Conservation (phyloP, 2,329 filamentous ascomycete species). For the Sporothrix euskadiensis region DNA sequence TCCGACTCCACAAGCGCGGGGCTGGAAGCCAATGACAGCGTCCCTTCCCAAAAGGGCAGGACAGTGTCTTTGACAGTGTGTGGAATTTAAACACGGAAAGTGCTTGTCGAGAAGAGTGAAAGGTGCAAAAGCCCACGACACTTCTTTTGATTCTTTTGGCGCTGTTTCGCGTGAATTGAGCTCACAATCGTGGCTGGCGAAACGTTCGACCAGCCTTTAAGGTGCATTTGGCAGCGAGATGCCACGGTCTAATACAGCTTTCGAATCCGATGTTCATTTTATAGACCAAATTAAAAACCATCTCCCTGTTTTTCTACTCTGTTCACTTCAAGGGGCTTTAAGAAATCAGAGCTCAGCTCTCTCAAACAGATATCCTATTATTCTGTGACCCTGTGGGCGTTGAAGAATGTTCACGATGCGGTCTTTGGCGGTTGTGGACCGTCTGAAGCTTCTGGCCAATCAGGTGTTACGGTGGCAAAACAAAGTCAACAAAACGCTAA, state of each 20-base stretch:
- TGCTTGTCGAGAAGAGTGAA: not conserved
- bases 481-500: constrained; percentile 24
- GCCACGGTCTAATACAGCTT: not conserved
- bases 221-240: not conserved
- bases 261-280: not conserved
- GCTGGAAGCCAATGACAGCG: constrained; percentile 22
- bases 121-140: too few species aligned
- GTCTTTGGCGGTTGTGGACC: not conserved
- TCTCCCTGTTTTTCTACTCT: too few species aligned
- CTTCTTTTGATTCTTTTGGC: not conserved
- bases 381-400: not conserved
- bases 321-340: too few species aligned
- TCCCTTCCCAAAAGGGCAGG: not conserved
- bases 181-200: too few species aligned
- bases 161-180: not conserved
- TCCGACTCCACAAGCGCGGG: constrained; percentile 19
- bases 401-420: not conserved
- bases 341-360: too few species aligned
- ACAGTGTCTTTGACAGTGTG: constrained; percentile 22
- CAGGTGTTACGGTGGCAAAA: constrained; percentile 25
- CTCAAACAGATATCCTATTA: too few species aligned
- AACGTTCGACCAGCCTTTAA: not conserved
- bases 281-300: not conserved
- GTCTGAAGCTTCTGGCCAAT: constrained; percentile 21
- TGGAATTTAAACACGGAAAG: not conserved